Evolutionary conservation across 768 basidiomycete species (phyloP), one percentile per base, ranked within the genome.

Genomic region (Lactarius evosmus): DNA sequence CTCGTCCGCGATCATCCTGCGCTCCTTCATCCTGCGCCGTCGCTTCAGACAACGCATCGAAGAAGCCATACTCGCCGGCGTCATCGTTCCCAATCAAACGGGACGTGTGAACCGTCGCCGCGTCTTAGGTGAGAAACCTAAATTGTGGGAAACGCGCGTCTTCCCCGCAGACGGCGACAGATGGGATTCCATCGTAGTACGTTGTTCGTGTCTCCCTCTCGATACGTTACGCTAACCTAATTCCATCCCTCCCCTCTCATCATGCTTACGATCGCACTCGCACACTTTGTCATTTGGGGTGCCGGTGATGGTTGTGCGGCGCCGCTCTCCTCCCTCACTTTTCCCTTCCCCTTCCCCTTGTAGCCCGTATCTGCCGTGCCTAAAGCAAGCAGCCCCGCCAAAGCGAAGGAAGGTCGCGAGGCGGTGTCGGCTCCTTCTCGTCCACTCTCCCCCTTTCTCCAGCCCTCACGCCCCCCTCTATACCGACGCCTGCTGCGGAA

Each of bases 1-100:
- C 57, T 88, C 87, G 9, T 82, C 78, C 46, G 80, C 82, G 7
- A 85, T 90, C 67, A 79, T 89, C 59, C 74, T 85, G 53, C 82
- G 89, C 50, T 86, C 88, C 1, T 83, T 83, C 67, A 68, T 87
- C 62, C 69, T 86, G 19, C 83, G 88, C 22, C 76, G 85, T 17
- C 82, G 85, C 25, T 83, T 82, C 72, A 82, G 81, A 16, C 79
- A 77, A 9, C 79, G 78, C 22, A 68, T 87, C 55, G 79, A 83
- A 53, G 80, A 80, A 17, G 84, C 85, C 0, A 71, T 85, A 46
- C 79, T 81, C 1, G 76, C 79, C 0, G 85, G 86, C 44, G 69
- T 79, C 36, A 71, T 84, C 19, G 71, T 81, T 22, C 73, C 82
- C 0, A 77, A 80, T 4, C 61, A 65, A 2, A 53, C 65, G 7